These are phyloP conservation scores for Closterium sp. DNA, from an alignment of 139 green algal genomes.

Conservation along the genomic window DNA sequence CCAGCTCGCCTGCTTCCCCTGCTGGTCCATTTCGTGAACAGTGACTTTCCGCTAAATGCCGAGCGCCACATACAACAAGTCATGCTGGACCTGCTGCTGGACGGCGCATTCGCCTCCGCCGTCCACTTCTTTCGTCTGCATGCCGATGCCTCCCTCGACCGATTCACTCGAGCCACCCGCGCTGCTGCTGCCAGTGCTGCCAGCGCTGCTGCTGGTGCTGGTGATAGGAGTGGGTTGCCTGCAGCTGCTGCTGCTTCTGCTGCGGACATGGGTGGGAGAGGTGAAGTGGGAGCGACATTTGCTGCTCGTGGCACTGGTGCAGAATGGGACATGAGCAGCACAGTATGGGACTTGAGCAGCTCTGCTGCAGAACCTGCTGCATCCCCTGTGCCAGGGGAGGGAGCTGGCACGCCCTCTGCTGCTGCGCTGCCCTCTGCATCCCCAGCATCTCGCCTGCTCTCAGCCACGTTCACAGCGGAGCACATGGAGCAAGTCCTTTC, in stretches of 20 bases:
- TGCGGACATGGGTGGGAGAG: background rate
- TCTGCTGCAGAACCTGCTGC: background rate
- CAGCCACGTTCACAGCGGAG: background rate
- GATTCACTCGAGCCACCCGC: background rate
- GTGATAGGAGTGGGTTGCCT: no score
- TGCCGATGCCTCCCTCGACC: background rate
- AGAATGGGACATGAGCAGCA: no score
- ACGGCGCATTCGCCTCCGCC: background rate
- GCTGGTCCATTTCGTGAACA: slow-evolving; percentile 19
- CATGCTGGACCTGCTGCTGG: slow-evolving; percentile 23
- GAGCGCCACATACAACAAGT: slow-evolving; percentile 20
- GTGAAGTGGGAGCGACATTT: background rate
- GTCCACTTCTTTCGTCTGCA: slow-evolving; percentile 15
- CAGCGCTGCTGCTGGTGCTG: no score
- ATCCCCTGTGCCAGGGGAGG: background rate
- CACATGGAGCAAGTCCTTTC: background rate
- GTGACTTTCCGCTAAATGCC: slow-evolving; percentile 23
- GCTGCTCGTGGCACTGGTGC: no score
- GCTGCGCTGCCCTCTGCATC: background rate
- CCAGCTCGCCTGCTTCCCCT: slow-evolving; percentile 16
- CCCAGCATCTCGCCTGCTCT: background rate
- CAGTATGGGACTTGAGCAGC: no score
- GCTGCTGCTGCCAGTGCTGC: background rate
- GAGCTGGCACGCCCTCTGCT: background rate
- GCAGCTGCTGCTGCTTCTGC: background rate